Evolutionary conservation across 352 stramenopile species (phyloP), one percentile per base, ranked within the genome.

Genomic region (Aphanomyces astaci): DNA sequence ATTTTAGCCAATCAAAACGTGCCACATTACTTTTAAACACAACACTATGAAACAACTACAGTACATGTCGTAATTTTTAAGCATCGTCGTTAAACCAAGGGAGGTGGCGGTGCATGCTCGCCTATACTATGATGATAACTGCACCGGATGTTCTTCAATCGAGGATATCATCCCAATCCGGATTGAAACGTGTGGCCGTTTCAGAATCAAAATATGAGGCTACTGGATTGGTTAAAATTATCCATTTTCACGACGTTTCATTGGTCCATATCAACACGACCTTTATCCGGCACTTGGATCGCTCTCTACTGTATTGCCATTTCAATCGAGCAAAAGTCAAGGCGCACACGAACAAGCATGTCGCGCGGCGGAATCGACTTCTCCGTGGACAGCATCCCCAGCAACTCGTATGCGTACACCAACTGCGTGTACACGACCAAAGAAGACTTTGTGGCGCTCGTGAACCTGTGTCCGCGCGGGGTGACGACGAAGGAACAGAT

Each of bases 391-490:
- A 76, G 76, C 0, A 77, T 94, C 17, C 82, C 86, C 28, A 78
- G 73, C 74, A 92, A 94, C 70, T 88, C 84, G 39, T 76, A 89
- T 17, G 86, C 82, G 60, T 91, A 89, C 74, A 91, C 82, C 60
- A 94, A 94, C 77, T 80, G 82, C 72, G 73, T 94, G 17, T 94
- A 93, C 60, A 74, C 92, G 32, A 76, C 88, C 70, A 59, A 79
- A 45, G 80, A 92, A 24, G 84, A 92, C 67, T 92, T 94, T 69
- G 77, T 84, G 66, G 71, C 75, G 52, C 76, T 94, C 52, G 79
- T 91, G 46, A 76, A 76, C 43, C 72, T 84, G 66, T 86, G 77
- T 51, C 86, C 86, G 15, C 71, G 75, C 3, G 81, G 86, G 5
- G 64, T 90, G 60, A 78, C 78, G n/a, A 77, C 74, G 19, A 87